Conservation (phyloP, 176 grass and related monocot genomes). For the Raddia guianensis region DNA sequence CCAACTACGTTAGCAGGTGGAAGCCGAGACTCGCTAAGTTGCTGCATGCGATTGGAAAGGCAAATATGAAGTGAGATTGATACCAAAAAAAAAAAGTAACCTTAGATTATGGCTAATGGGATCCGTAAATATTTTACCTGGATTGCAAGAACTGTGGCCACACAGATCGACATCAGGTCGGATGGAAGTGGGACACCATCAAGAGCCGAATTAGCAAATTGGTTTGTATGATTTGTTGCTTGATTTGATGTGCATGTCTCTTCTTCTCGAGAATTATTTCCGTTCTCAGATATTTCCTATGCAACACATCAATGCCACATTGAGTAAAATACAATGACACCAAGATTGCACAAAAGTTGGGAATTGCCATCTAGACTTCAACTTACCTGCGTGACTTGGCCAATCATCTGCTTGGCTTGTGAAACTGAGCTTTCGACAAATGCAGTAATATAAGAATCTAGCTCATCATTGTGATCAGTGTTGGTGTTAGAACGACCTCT, state of each 20-base stretch:
- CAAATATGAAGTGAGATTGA: neutral
- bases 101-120: neutral
- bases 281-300: slow-evolving; percentile 29
- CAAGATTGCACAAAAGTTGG: neutral
- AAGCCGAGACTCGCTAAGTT: slow-evolving; percentile 40
- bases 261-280: slow-evolving; percentile 26
- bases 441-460: slow-evolving; percentile 44
- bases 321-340: slow-evolving; percentile 5
- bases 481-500: slow-evolving; percentile 24
- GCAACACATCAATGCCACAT: slow-evolving; percentile 14
- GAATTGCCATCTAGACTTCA: slow-evolving; percentile 19
- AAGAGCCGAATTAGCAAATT: slow-evolving; percentile 5
- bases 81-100: neutral
- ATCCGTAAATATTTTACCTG: slow-evolving; percentile 45
- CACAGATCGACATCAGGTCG: slow-evolving; percentile 53
- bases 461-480: slow-evolving; percentile 14
- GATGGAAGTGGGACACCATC: slow-evolving; percentile 24
- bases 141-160: slow-evolving; percentile 54
- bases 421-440: slow-evolving; percentile 48
- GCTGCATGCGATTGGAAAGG: slow-evolving; percentile 40
- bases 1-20: slow-evolving; percentile 44
- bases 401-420: slow-evolving; percentile 57
- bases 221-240: neutral
- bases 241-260: slow-evolving; percentile 19
- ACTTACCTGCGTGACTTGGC: slow-evolving; percentile 48